These are phyloP conservation scores for Mycena sanguinolenta DNA, from an alignment of 768 basidiomycete species.

Conservation along the genomic window DNA sequence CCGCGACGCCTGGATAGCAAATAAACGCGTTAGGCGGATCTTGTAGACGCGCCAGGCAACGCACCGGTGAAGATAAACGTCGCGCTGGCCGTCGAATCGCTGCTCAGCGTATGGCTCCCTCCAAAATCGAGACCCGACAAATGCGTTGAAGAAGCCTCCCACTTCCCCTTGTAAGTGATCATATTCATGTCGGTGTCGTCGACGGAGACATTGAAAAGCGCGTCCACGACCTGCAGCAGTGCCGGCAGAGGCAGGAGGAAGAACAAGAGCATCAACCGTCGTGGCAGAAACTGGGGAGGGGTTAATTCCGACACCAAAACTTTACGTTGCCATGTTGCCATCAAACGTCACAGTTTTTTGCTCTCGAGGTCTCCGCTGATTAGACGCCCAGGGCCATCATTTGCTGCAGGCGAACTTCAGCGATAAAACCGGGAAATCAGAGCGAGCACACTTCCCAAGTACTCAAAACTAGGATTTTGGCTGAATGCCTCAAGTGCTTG, in stretches of 20 bases:
- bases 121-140: conserved; percentile 14
- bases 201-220: conserved; percentile 20
- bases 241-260: conserved; percentile 14
- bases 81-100: conserved; percentile 21
- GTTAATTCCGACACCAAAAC: neutral
- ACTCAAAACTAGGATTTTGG: too few species aligned
- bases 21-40: neutral
- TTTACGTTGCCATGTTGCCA: neutral
- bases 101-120: conserved; percentile 30
- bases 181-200: conserved; percentile 17
- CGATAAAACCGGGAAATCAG: too few species aligned
- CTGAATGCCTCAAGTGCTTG: too few species aligned
- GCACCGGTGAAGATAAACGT: conserved; percentile 28
- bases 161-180: conserved; percentile 21
- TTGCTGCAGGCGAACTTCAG: too few species aligned
- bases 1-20: conserved; percentile 21
- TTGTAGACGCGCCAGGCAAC: neutral
- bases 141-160: conserved; percentile 27
- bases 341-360: too few species aligned
- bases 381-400: too few species aligned
- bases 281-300: neutral
- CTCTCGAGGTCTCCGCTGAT: too few species aligned
- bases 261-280: conserved; percentile 14
- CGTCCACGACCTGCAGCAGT: conserved; percentile 22
- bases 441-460: too few species aligned